Conservation (phyloP, 805 yeast genomes). For the Starmerella cellae region DNA sequence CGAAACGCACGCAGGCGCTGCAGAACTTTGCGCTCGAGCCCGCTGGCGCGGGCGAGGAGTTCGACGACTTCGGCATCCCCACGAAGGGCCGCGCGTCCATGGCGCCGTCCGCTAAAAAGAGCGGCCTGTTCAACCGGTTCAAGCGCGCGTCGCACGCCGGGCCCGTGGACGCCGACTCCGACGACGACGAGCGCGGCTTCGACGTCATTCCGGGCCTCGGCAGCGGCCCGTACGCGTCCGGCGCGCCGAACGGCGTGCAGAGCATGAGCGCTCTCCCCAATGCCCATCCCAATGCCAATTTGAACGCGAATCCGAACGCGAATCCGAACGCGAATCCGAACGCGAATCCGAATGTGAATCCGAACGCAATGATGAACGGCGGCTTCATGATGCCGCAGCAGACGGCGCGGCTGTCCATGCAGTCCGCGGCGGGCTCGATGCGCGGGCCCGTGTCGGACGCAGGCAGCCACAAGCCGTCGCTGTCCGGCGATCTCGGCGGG, state of each 20-base stretch:
- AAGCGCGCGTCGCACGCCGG: conserved; percentile 7
- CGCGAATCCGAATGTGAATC: neutral
- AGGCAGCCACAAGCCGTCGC: neutral
- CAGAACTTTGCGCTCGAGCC: conserved; percentile 7
- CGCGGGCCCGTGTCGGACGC: neutral
- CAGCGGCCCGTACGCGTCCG: neutral
- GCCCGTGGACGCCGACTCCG: conserved; percentile 20
- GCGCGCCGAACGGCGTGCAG: neutral
- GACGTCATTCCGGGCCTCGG: conserved; percentile 4
- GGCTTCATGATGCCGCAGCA: neutral
- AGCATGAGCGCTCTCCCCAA: no score
- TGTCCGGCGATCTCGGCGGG: neutral
- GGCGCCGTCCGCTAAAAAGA: conserved; percentile 2
- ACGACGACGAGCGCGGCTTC: conserved; percentile 18
- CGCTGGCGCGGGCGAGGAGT: conserved; percentile 11
- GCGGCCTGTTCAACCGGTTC: conserved; percentile 20
- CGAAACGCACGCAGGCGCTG: conserved; percentile 10
- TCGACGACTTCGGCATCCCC: conserved; percentile 23
- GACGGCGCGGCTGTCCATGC: no score
- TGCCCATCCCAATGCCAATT: no score
- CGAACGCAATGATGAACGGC: neutral
- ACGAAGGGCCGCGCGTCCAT: conserved; percentile 1
- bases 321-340: neutral
- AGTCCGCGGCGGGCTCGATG: neutral
- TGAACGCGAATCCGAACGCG: neutral